Base-by-base conservation (phyloP, 2,329 filamentous ascomycete species). In the Cladosporium sp. region DNA sequence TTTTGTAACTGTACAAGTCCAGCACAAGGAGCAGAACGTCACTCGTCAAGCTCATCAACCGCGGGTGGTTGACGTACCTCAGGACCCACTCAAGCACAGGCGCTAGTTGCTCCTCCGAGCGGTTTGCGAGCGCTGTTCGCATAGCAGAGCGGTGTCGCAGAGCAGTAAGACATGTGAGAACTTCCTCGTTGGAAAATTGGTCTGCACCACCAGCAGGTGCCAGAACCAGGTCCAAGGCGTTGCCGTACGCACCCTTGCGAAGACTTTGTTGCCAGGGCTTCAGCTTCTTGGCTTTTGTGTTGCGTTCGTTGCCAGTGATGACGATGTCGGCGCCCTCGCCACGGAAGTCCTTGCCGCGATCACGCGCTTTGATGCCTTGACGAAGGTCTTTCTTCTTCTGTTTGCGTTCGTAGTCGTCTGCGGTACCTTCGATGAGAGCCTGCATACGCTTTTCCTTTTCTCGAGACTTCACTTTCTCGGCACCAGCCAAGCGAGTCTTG, bases 251-350 rank as follows among this genome's bases (percentile, higher is more conserved):
- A 9, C 85, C 90, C 62, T 86, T 84, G 44, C 91, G 84, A 51
- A 97, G 77, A 57, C 89, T 84, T 53, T 79, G 77, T 67, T 96
- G 91, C 92, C 93, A 99, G 41, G 84, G 82, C 13, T 63, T 58
- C 59, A 88, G 80, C 62, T 82, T 83, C 66, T 83, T 85, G 45
- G 74, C 74, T 63, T 80, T 83, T 24, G 32, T 27, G 54, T 78
- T 77, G 43, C 74, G 73, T 36, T 87, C 83, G 59, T 88, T 85
- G 37, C 82, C 81, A 43, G 92, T 87, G 61, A 97, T 91, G 60
- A 96, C 81, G 48, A 96, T 90, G 64, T 96, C 90, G 19, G 85
- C 87, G 39, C 84, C 86, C 68, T 95, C 89, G 57, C 89, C 91
- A 17, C 86, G 79, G 63, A 90, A 86, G 63, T 96, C 89, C 54